A percentile compares a stretch with the other conserved stretches of the same genome.
phyloP scores from a whole-genome alignment of 768 basidiomycete species.

The Mycena leptocephala region DNA sequence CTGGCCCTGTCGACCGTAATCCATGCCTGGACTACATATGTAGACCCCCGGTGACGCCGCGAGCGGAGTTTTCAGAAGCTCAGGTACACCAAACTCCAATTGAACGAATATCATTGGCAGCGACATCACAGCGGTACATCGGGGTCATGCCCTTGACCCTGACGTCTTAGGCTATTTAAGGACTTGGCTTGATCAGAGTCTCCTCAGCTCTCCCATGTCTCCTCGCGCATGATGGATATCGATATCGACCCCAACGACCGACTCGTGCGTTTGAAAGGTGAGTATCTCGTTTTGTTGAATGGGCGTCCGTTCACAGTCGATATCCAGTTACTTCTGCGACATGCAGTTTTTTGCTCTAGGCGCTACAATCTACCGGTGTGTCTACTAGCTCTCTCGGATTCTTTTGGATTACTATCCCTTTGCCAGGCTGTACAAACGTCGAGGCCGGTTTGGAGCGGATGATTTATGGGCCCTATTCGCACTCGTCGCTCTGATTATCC shows the following conservation, averaged over 20 bases:
- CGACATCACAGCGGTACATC: too few species aligned
- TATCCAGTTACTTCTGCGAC: neutral
- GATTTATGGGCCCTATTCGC: neutral
- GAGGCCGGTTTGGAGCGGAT: neutral
- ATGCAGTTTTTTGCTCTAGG: neutral
- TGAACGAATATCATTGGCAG: too few species aligned
- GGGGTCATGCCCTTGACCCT: too few species aligned
- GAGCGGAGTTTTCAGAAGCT: too few species aligned
- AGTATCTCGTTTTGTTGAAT: neutral
- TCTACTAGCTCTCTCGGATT: neutral
- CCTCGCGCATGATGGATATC: too few species aligned
- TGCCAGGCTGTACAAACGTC: neutral
- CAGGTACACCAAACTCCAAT: too few species aligned
- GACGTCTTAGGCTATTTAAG: too few species aligned
- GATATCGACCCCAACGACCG: constrained; percentile 17
- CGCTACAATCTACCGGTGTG: neutral
- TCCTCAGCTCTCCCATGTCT: too few species aligned
- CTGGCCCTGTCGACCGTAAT: too few species aligned
- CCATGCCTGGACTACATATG: too few species aligned
- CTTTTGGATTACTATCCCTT: neutral
- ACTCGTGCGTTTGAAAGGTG: constrained; percentile 13
- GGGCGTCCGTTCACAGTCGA: neutral
- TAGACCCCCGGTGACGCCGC: too few species aligned
- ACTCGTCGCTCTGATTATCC: neutral
- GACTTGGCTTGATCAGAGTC: too few species aligned